Base-by-base conservation (phyloP, 345 rosid genomes). In the Carallia brachiata region DNA sequence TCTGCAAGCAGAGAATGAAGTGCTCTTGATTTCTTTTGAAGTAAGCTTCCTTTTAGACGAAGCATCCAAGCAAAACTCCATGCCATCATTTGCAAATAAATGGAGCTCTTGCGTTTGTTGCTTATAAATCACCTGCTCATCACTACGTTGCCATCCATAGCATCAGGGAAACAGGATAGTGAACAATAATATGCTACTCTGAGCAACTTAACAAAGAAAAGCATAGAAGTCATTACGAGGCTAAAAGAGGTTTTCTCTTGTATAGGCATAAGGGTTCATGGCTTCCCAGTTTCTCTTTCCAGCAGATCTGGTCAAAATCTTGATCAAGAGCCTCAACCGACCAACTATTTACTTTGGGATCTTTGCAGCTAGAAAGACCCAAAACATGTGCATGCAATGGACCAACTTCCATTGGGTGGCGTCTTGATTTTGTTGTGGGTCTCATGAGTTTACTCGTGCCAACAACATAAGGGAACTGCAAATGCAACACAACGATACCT, bases 51-150 rank as follows among this genome's bases (percentile, higher is more conserved):
- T 74, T 61, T 79, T 86, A 0, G 89, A 86, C 68, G 97, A 87
- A 77, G 90, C 95, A 52, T 84, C 90, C 74, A 92, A 77, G 77
- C 99, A 95, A 55, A 80, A 78, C 56, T 84, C 87, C 77, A 81
- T 67, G 28, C 81, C 82, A 58, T 79, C 87, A 76, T 71, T 80
- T 55, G 91, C 82, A 63, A 82, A 82, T 57, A 88, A 79, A 70
- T 80, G 88, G 52, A 83, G 83, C 61, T 80, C 77, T 62, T 77
- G 50, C 3, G 13, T 44, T 12, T 1, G 76, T 68, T 81, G 74
- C 75, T 74, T 67, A 69, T 77, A 76, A 60, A 75, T 83, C 6
- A 58, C 70, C 77, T 80, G 85, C 73, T 84, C 89, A 63, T 81
- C 81, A 62, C 99, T 95, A 68, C 55, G 79, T 70, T 73, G 70